Percentiles rank a stretch among this genome's conserved stretches.
These are phyloP conservation scores for Candida glucosophila DNA, from an alignment of 1,139 yeast genomes.

Conservation along the genomic window DNA sequence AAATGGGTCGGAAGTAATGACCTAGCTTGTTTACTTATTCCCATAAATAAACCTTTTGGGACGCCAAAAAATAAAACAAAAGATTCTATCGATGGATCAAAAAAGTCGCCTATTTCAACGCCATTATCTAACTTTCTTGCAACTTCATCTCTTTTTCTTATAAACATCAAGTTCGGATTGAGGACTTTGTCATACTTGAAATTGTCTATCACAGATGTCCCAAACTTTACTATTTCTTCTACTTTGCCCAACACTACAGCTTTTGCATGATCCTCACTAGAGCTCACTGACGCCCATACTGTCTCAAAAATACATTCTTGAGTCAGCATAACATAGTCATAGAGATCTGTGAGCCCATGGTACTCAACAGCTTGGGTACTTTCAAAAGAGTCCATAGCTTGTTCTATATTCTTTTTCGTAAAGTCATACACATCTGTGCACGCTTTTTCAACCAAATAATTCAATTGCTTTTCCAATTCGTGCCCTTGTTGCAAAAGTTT, in stretches of 20 bases:
- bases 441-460: constrained; percentile 52
- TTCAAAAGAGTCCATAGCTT: constrained; percentile 51
- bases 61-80: constrained; percentile 38
- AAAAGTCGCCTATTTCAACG: constrained; percentile 59
- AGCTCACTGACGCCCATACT: constrained; percentile 53
- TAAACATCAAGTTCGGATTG: constrained; percentile 76
- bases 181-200: constrained; percentile 59
- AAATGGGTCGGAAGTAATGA: constrained; percentile 28
- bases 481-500: constrained; percentile 43
- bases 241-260: constrained; percentile 51
- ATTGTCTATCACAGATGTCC: constrained; percentile 51
- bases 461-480: constrained; percentile 51
- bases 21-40: constrained; percentile 21
- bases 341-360: constrained; percentile 55
- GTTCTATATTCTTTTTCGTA: constrained; percentile 46
- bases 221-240: constrained; percentile 53
- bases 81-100: constrained; percentile 66
- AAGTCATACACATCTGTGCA: constrained; percentile 52
- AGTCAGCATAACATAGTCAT: constrained; percentile 63
- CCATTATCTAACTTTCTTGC: constrained; percentile 52
- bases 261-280: constrained; percentile 66
- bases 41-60: constrained; percentile 23
- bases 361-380: constrained; percentile 47
- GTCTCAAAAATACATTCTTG: constrained; percentile 60
- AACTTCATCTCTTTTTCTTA: constrained; percentile 58